A percentile compares a stretch with the other conserved stretches of the same genome.
Evolutionary conservation across 306 rosid species (phyloP).

Genomic region (Adenanthera pavonina): DNA sequence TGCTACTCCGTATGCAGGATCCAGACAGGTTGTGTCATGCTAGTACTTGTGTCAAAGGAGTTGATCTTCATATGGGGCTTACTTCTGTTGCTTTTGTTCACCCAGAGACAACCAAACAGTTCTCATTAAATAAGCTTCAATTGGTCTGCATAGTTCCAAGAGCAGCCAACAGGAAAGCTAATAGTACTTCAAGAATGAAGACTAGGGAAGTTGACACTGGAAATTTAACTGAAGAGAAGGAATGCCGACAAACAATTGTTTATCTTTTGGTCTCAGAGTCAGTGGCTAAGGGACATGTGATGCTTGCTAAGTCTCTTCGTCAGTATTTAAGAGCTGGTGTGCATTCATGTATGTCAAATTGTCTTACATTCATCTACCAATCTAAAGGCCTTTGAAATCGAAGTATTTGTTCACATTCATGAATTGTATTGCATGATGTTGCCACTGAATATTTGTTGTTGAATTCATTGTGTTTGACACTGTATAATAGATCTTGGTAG

Average conservation of each 20-base stretch:
- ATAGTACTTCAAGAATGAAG: conserved; percentile 47
- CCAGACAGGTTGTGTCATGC: conserved; percentile 58
- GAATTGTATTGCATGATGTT: conserved; percentile 31
- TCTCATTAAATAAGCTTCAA: conserved; percentile 67
- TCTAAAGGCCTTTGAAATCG: conserved; percentile 25
- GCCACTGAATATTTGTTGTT: conserved; percentile 23
- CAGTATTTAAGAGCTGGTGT: conserved; percentile 74
- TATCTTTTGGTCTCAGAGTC: conserved; percentile 72
- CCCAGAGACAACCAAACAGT: conserved; percentile 81
- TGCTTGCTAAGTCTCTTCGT: conserved; percentile 81
- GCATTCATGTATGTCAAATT: conserved; percentile 79
- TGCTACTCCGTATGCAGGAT: conserved; percentile 79
- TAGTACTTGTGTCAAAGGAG: conserved; percentile 50
- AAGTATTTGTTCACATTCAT: conserved; percentile 20
- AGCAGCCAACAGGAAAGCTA: conserved; percentile 52
- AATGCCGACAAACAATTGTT: conserved; percentile 61
- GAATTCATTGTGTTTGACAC: conserved; percentile 26
- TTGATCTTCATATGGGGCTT: conserved; percentile 70
- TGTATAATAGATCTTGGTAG: conserved; percentile 19
- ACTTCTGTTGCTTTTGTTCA: conserved; percentile 86
- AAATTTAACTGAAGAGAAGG: conserved; percentile 55
- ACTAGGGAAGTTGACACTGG: conserved; percentile 50
- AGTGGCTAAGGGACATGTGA: conserved; percentile 88
- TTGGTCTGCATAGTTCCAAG: conserved; percentile 72
- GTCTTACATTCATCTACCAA: conserved; percentile 33